These are phyloP conservation scores for Trapa incisa DNA, from an alignment of 345 rosid species.

Conservation along the genomic window DNA sequence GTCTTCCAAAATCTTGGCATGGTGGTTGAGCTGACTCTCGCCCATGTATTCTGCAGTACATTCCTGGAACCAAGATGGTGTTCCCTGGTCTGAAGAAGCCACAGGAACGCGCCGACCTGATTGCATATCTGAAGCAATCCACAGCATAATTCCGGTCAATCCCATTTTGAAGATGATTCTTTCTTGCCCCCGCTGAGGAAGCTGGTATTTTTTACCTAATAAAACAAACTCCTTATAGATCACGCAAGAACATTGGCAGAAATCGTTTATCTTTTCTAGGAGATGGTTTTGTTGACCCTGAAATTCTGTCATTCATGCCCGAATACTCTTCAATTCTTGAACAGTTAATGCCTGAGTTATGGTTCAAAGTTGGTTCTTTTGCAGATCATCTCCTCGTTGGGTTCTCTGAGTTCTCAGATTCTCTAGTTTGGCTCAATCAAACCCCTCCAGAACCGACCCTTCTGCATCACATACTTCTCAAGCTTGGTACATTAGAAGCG, in stretches of 20 bases:
- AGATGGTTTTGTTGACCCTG: background rate
- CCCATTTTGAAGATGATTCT: constrained; percentile 10
- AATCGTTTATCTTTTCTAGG: background rate
- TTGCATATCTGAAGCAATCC: constrained; percentile 75
- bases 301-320: background rate
- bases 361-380: too few relatives aligned
- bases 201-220: constrained; percentile 17
- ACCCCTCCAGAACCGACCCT: too few relatives aligned
- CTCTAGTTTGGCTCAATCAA: too few relatives aligned
- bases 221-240: constrained; percentile 12
- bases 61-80: constrained; percentile 98
- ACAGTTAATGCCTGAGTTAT: too few relatives aligned
- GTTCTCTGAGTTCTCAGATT: too few relatives aligned
- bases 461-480: too few relatives aligned
- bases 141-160: constrained; percentile 26
- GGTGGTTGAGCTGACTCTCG: background rate
- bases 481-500: too few relatives aligned
- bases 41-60: constrained; percentile 45
- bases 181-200: constrained; percentile 3
- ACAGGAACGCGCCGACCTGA: constrained; percentile 82
- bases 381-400: too few relatives aligned
- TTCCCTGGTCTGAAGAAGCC: constrained; percentile 97
- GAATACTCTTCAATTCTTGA: background rate
- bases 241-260: constrained; percentile 10
- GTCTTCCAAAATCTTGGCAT: background rate